Conservation (phyloP, 1,284 basidiomycete genomes). For the Coniophora puteana region DNA sequence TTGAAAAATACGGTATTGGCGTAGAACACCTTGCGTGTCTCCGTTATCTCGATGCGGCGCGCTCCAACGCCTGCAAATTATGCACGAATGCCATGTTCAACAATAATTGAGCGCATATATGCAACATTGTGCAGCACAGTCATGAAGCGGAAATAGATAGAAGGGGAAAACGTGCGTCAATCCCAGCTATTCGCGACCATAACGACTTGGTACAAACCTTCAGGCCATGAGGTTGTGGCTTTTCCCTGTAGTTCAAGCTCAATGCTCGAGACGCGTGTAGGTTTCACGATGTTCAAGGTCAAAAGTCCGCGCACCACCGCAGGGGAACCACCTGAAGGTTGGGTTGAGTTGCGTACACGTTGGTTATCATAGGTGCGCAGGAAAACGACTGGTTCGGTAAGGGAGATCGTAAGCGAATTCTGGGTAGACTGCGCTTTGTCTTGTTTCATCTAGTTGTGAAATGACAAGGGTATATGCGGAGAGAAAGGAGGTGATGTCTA, state of each 20-base stretch:
- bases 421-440: too few relatives aligned
- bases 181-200: too few relatives aligned
- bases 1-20: conserved; percentile 75
- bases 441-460: too few relatives aligned
- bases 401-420: conserved; percentile 55
- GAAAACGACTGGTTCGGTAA: conserved; percentile 84
- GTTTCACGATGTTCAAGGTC: conserved; percentile 75
- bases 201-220: conserved; percentile 53
- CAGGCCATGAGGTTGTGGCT: conserved; percentile 69
- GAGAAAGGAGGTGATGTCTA: too few relatives aligned
- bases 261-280: conserved; percentile 86
- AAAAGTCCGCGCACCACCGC: conserved; percentile 88
- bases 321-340: conserved; percentile 49
- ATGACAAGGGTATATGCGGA: too few relatives aligned
- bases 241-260: conserved; percentile 77
- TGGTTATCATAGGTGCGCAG: conserved; percentile 48
- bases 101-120: too few relatives aligned
- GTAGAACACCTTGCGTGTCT: conserved; percentile 77
- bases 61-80: conserved; percentile 80
- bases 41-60: conserved; percentile 74
- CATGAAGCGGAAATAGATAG: too few relatives aligned
- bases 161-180: too few relatives aligned
- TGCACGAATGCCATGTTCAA: too few relatives aligned
- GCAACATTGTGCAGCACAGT: too few relatives aligned
- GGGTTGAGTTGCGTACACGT: too few relatives aligned